These are phyloP conservation scores for Pseudocercospora pini-densiflorae DNA, from an alignment of 2,329 filamentous ascomycete genomes.

Conservation along the genomic window DNA sequence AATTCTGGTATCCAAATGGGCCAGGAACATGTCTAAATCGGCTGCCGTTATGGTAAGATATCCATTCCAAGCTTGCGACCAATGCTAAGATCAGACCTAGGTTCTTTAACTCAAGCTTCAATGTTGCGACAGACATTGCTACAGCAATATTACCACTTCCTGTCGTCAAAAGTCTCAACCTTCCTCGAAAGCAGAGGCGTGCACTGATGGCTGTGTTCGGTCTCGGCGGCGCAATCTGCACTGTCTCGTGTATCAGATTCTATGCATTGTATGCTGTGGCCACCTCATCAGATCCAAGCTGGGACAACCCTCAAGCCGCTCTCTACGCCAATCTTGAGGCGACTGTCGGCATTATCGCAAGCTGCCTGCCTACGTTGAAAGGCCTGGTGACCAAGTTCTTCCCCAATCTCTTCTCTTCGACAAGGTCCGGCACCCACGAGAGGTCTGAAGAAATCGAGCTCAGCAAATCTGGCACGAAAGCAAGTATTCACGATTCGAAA, in stretches of 20 bases:
- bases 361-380: conserved; percentile 33
- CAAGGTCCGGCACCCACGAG: neutral
- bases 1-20: conserved; percentile 33
- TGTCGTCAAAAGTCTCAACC: conserved; percentile 35
- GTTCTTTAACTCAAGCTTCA: conserved; percentile 37
- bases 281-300: conserved; percentile 28
- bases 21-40: conserved; percentile 32
- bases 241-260: conserved; percentile 32
- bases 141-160: conserved; percentile 41
- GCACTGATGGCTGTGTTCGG: conserved; percentile 39
- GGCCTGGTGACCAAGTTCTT: conserved; percentile 26
- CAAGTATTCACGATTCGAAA: neutral
- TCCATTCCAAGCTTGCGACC: neutral
- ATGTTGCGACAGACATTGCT: conserved; percentile 40
- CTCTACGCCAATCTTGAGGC: conserved; percentile 31
- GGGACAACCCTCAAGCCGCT: conserved; percentile 32
- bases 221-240: conserved; percentile 35
- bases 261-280: conserved; percentile 31
- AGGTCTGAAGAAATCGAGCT: conserved; percentile 6
- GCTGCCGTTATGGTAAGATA: conserved; percentile 31
- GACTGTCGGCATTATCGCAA: conserved; percentile 35
- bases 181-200: conserved; percentile 33
- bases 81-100: conserved; percentile 9
- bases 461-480: conserved; percentile 4
- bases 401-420: conserved; percentile 20